These are phyloP conservation scores for Ampelocalamus luodianensis DNA, from an alignment of 176 grass and related monocot species.

Conservation along the genomic window DNA sequence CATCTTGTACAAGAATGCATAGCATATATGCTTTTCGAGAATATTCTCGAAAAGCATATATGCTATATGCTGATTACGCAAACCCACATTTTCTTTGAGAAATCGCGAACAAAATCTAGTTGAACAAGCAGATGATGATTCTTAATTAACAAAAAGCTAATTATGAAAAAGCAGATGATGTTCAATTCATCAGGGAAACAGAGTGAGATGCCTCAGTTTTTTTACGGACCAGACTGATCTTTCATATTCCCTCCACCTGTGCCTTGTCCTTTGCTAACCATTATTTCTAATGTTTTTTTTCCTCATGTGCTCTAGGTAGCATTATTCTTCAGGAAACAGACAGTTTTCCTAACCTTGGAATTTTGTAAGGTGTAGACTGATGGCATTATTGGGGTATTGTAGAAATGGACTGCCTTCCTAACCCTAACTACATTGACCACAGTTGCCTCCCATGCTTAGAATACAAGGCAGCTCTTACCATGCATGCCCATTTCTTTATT, in stretches of 20 bases:
- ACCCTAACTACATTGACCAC: constrained; percentile 58
- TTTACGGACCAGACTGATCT: constrained; percentile 27
- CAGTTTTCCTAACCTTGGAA: constrained; percentile 49
- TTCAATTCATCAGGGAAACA: not conserved
- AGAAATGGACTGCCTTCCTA: constrained; percentile 75
- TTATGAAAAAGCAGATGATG: constrained; percentile 1
- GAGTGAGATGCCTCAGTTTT: constrained; percentile 28
- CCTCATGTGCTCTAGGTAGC: constrained; percentile 52
- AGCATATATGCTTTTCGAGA: not conserved
- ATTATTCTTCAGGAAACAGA: constrained; percentile 52
- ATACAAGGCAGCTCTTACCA: constrained; percentile 37
- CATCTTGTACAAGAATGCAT: constrained; percentile 32
- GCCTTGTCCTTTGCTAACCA: constrained; percentile 41
- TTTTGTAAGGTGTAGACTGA: constrained; percentile 23
- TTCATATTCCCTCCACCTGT: constrained; percentile 33
- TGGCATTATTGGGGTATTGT: constrained; percentile 42
- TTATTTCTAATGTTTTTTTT: not conserved
- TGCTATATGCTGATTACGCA: too few species aligned
- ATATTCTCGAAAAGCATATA: not conserved
- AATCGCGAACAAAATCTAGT: not conserved
- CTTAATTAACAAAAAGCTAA: not conserved
- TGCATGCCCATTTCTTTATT: constrained; percentile 41
- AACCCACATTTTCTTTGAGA: not conserved
- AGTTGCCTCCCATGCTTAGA: constrained; percentile 43
- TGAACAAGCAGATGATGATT: not conserved